Evolutionary conservation across 139 green algal genomes (phyloP).

Genomic region (Raphidocelis subcapitata): DNA sequence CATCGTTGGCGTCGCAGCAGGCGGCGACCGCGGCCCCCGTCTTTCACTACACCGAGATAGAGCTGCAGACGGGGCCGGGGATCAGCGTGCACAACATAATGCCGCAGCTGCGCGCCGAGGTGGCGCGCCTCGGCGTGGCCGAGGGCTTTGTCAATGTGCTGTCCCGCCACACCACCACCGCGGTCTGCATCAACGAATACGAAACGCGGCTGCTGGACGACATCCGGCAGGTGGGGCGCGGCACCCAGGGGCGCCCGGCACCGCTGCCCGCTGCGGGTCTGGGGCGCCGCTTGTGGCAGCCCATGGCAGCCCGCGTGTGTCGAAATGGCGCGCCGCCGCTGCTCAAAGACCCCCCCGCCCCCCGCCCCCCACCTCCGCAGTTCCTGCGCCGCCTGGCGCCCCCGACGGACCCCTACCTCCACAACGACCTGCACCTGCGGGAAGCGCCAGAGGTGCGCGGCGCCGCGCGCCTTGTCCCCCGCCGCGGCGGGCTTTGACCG

Average conservation of each 20-base stretch:
- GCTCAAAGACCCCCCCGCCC: too few species aligned
- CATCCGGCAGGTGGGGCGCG: conserved; percentile 51
- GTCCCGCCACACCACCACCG: conserved; percentile 59
- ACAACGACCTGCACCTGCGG: conserved; percentile 82
- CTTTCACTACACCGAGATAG: conserved; percentile 42
- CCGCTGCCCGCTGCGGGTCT: too few species aligned
- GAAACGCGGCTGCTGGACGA: conserved; percentile 79
- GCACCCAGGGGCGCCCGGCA: too few species aligned
- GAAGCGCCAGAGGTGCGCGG: conserved; percentile 41
- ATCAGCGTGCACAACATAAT: conserved; percentile 64
- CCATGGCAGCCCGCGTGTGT: neutral
- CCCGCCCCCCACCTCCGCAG: too few species aligned
- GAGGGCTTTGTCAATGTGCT: conserved; percentile 70
- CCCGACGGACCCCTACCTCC: conserved; percentile 66
- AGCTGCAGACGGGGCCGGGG: conserved; percentile 40
- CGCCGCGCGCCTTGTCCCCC: too few species aligned
- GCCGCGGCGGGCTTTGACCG: too few species aligned
- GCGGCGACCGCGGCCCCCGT: too few species aligned
- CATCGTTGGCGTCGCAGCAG: too few species aligned
- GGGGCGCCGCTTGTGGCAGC: too few species aligned
- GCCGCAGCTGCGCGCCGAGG: conserved; percentile 36
- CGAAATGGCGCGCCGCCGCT: neutral
- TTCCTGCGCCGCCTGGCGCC: conserved; percentile 63
- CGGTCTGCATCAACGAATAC: conserved; percentile 77
- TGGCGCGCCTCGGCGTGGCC: conserved; percentile 40